Conservation (phyloP, 2,329 filamentous ascomycete genomes). For the Monilinia fructicola region DNA sequence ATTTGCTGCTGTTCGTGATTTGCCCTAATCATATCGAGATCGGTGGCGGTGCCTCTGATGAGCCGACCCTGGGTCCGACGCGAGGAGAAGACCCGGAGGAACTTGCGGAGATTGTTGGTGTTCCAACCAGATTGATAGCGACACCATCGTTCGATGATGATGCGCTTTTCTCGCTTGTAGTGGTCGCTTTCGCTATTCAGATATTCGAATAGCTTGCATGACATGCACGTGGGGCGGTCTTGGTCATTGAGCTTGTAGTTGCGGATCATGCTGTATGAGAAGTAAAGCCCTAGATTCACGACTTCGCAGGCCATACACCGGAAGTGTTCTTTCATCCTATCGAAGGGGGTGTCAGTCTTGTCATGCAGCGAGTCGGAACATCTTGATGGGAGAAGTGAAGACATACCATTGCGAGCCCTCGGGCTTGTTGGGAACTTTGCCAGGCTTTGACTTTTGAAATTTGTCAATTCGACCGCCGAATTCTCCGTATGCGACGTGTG, state of each 20-base stretch:
- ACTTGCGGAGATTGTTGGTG: conserved; percentile 22
- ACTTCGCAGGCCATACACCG: conserved; percentile 24
- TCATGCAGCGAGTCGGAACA: not conserved
- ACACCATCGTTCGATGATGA: conserved; percentile 31
- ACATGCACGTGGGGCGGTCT: conserved; percentile 23
- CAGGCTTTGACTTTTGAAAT: not conserved
- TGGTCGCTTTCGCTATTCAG: conserved; percentile 34
- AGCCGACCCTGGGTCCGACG: fast-evolving
- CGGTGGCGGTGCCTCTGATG: not conserved
- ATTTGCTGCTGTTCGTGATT: not conserved
- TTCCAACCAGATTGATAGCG: conserved; percentile 25
- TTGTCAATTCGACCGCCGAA: conserved; percentile 8
- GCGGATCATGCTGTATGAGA: conserved; percentile 22
- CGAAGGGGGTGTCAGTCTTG: conserved; percentile 1
- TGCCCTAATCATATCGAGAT: not conserved
- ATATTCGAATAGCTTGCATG: conserved; percentile 28
- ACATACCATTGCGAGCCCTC: conserved; percentile 30
- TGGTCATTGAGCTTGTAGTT: not conserved
- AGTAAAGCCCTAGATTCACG: conserved; percentile 32
- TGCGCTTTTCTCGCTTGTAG: conserved; percentile 32
- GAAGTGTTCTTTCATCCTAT: conserved; percentile 23
- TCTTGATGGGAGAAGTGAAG: not conserved
- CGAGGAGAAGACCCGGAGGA: conserved; percentile 23
- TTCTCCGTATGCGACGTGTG: conserved; percentile 28
- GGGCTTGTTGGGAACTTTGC: conserved; percentile 6